phyloP scores from a whole-genome alignment of 345 rosid genomes.

The Aquilaria sinensis region DNA sequence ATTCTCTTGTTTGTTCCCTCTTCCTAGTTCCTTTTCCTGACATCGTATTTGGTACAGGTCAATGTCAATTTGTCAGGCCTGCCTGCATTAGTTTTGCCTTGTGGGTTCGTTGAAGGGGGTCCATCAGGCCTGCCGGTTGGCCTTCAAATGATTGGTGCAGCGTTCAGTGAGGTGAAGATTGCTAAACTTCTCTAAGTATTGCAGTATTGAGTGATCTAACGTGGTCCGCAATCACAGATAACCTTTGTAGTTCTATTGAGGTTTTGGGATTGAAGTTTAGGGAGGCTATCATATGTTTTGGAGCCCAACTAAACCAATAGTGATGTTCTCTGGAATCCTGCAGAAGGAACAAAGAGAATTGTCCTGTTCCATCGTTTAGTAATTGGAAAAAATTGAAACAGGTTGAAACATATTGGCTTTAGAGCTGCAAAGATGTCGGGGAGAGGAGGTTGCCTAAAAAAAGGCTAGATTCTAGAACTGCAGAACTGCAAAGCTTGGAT shows the following conservation, averaged over 20 bases:
- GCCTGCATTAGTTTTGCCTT: constrained; percentile 90
- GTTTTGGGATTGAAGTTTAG: background rate
- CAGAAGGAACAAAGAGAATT: background rate
- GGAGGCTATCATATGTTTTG: background rate
- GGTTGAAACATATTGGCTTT: background rate
- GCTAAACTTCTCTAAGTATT: no score
- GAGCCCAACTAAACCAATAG: no score
- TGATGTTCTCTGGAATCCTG: no score
- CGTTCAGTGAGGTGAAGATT: constrained; percentile 68
- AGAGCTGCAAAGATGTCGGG: no score
- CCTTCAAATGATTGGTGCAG: constrained; percentile 89
- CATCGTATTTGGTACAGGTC: constrained; percentile 44
- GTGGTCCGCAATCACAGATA: no score
- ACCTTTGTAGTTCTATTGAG: background rate
- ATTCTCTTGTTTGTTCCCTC: background rate
- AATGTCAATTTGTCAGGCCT: constrained; percentile 89
- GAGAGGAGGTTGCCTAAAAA: no score
- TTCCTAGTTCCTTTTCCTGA: constrained; percentile 7
- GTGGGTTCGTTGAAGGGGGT: constrained; percentile 82
- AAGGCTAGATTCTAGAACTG: no score
- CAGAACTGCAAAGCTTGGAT: no score
- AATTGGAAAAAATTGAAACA: background rate
- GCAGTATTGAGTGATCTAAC: no score
- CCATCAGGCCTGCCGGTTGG: constrained; percentile 76
- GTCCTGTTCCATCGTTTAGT: background rate